Base-by-base conservation (phyloP, 2,329 filamentous ascomycete genomes). In the Aspergillus thermomutatus region DNA sequence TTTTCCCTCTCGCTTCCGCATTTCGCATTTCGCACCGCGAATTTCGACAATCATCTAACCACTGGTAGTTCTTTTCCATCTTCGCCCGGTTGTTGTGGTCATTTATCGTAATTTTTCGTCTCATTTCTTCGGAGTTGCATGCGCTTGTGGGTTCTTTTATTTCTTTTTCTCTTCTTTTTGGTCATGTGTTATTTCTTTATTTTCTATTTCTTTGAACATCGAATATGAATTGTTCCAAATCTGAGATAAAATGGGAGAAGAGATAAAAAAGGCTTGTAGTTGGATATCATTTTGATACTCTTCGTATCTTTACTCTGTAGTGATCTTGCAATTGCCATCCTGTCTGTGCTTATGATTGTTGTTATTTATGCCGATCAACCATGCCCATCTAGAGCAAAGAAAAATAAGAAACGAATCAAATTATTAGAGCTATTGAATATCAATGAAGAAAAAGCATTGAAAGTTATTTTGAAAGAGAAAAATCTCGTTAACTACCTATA, bases 131-230 rank as follows among this genome's bases (percentile, higher is more conserved):
- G 41, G 41, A 45, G 41, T 45, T 45, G 41, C 21, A 45, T 45
- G 28, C 28, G n/a, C n/a, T 37, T 25, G 43, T 23, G 43, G 43
- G 21, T 23, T 46, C 43, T 46, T 46, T 46, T 8, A 14, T 46
- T 46, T 8, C 23, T 46, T 46, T 41, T 41, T n/a, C 37, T n/a
- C 34, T 37, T 46, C 14, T 23, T 46, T 9, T 46, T 26, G 25
- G 17, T 26, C 17, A 49, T n/a, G 10, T 50, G 25, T 55, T 54
- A 52, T 45, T 52, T 34, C 49, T 34, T n/a, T 31, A 46, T 50
- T 47, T 45, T 25, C 56, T 54, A 25, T 50, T 49, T 49, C 17
- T 52, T 49, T 21, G 21, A 17, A 25, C 52, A 34, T 31, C 52
- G 34, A 41, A 46, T 47, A 55, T 49, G 19, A 34, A 25, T 25